phyloP scores from a whole-genome alignment of 306 rosid genomes.

The Casuarina cunninghamiana region DNA sequence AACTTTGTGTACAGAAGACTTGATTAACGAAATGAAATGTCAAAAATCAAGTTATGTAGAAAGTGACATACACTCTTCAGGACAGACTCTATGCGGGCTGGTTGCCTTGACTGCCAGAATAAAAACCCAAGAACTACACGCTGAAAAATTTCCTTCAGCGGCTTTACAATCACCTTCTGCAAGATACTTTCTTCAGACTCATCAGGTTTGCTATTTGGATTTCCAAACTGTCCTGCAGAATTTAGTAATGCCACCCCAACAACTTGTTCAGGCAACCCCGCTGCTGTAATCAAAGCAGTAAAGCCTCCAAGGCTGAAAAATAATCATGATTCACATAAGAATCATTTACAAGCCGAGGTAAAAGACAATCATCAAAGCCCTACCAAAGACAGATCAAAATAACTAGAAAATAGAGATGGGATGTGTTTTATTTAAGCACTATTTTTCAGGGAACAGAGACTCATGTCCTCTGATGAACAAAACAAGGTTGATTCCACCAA shows the following conservation, averaged over 20 bases:
- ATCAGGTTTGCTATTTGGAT: constrained; percentile 40
- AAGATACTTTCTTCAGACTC: constrained; percentile 61
- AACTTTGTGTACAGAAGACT: too few relatives aligned
- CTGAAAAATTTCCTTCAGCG: constrained; percentile 81
- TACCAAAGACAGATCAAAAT: neutral
- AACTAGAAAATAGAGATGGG: neutral
- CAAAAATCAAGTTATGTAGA: constrained; percentile 21
- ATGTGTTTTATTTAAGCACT: neutral
- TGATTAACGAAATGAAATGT: neutral
- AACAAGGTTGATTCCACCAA: neutral
- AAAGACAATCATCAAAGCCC: neutral
- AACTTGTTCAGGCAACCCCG: constrained; percentile 66
- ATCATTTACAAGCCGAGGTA: constrained; percentile 7
- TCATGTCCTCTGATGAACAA: neutral
- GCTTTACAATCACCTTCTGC: constrained; percentile 63
- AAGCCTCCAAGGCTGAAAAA: constrained; percentile 95
- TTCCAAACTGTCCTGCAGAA: constrained; percentile 90
- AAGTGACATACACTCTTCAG: constrained; percentile 69
- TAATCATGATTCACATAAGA: constrained; percentile 18
- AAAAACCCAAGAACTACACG: constrained; percentile 77
- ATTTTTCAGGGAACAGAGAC: neutral
- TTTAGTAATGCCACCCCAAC: constrained; percentile 77
- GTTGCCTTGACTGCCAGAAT: constrained; percentile 97
- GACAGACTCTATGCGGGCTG: constrained; percentile 69
- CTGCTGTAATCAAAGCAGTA: constrained; percentile 83